Conservation (phyloP, 306 rosid species). For the Cicer bijugum region DNA sequence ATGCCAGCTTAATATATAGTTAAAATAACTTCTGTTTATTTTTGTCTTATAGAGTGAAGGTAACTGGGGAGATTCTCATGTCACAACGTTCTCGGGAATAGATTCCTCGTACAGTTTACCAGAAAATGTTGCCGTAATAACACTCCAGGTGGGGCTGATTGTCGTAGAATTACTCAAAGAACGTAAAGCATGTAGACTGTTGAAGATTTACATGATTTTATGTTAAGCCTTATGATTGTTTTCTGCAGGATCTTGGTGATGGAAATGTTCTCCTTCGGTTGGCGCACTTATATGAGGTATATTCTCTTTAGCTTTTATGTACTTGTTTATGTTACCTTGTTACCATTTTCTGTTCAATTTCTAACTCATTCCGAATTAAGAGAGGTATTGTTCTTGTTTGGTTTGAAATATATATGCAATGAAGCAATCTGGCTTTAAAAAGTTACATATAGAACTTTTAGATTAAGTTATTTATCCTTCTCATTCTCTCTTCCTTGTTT, state of each 20-base stretch:
- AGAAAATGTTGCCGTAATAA: conserved; percentile 70
- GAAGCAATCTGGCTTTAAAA: conserved; percentile 28
- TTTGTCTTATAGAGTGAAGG: conserved; percentile 58
- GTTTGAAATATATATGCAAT: neutral
- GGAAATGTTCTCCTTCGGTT: conserved; percentile 72
- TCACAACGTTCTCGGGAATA: conserved; percentile 60
- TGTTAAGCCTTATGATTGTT: conserved; percentile 29
- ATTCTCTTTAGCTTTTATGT: conserved; percentile 23
- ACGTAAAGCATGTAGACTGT: neutral
- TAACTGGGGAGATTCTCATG: conserved; percentile 62
- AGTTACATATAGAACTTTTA: conserved; percentile 1
- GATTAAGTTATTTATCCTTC: neutral
- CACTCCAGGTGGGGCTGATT: conserved; percentile 66
- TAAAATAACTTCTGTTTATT: conserved; percentile 26
- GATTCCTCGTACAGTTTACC: conserved; percentile 72
- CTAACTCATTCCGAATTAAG: neutral
- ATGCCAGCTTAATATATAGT: neutral
- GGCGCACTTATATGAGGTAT: conserved; percentile 82
- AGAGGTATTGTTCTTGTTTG: conserved; percentile 13
- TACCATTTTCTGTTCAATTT: neutral
- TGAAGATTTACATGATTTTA: conserved; percentile 8
- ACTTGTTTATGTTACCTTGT: conserved; percentile 10
- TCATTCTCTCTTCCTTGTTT: conserved; percentile 8
- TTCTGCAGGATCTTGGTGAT: conserved; percentile 65
- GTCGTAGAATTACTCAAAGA: too few relatives aligned